phyloP scores from a whole-genome alignment of 2,329 filamentous ascomycete genomes.

The Trichoderma hamatum region DNA sequence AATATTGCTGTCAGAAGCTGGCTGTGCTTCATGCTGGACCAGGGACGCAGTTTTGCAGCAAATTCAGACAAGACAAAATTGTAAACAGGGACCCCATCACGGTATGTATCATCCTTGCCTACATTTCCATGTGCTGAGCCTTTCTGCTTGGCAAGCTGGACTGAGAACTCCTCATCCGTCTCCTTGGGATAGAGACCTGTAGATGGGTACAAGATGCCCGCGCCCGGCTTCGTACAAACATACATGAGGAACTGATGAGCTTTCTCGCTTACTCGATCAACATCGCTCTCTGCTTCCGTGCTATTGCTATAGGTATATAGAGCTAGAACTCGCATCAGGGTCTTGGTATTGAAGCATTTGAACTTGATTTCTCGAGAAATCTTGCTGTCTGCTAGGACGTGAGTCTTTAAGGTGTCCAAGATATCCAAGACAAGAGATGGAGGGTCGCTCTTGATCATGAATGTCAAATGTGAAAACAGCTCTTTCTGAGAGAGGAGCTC shows the following conservation, averaged over 20 bases:
- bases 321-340: conserved; percentile 70
- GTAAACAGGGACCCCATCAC: conserved; percentile 69
- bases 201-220: conserved; percentile 75
- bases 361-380: conserved; percentile 75
- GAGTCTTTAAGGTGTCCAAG: conserved; percentile 67
- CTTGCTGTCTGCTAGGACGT: conserved; percentile 74
- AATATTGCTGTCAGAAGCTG: conserved; percentile 83
- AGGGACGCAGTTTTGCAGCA: conserved; percentile 76
- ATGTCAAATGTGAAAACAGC: conserved; percentile 79
- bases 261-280: conserved; percentile 61
- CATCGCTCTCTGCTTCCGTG: conserved; percentile 45
- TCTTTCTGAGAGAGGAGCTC: conserved; percentile 82
- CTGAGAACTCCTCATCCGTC: conserved; percentile 52
- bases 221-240: conserved; percentile 71
- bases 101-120: conserved; percentile 69
- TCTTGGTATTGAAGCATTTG: conserved; percentile 73
- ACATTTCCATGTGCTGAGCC: conserved; percentile 58
- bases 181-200: conserved; percentile 84
- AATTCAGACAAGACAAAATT: conserved; percentile 82
- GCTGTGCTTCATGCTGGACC: conserved; percentile 78
- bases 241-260: conserved; percentile 76
- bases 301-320: conserved; percentile 66
- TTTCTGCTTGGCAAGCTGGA: conserved; percentile 34
- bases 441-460: conserved; percentile 76
- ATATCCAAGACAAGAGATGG: conserved; percentile 75